Evolutionary conservation across 768 basidiomycete genomes (phyloP).

Genomic region (Kondoa subrosea): DNA sequence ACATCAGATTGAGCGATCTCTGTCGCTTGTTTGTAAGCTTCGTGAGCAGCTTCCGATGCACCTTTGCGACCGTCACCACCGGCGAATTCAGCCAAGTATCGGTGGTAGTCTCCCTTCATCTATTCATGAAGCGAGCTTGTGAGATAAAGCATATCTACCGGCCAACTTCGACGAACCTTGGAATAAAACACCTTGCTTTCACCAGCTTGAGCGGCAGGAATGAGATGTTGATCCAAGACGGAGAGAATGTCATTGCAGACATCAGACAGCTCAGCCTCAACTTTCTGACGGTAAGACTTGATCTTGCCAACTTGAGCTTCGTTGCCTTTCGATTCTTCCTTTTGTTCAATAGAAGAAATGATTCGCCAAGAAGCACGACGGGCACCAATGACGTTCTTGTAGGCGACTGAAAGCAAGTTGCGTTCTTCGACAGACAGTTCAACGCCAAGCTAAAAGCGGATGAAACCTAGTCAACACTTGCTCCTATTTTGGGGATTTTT

Average conservation of each 20-base stretch:
- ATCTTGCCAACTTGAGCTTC: slow-evolving; percentile 92
- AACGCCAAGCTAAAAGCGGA: slow-evolving; percentile 58
- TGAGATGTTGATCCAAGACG: slow-evolving; percentile 81
- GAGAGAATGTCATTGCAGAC: slow-evolving; percentile 68
- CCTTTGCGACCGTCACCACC: slow-evolving; percentile 96
- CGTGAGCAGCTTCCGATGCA: slow-evolving; percentile 89
- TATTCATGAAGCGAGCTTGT: slow-evolving; percentile 6
- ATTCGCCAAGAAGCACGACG: slow-evolving; percentile 97
- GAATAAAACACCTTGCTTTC: slow-evolving; percentile 95
- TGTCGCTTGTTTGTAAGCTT: slow-evolving; percentile 91
- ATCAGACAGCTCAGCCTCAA: slow-evolving; percentile 85
- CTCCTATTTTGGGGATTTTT: not conserved
- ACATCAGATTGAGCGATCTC: slow-evolving; percentile 50
- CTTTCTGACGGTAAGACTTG: slow-evolving; percentile 42
- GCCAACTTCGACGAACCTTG: slow-evolving; percentile 50
- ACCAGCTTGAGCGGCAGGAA: slow-evolving; percentile 85
- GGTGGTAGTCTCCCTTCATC: slow-evolving; percentile 99
- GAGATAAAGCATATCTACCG: not conserved
- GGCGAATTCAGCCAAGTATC: slow-evolving; percentile 95
- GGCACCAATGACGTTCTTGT: slow-evolving; percentile 97
- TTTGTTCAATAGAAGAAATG: slow-evolving; percentile 95
- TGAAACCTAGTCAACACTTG: not conserved
- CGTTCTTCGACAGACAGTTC: slow-evolving; percentile 98
- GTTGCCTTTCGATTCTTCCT: slow-evolving; percentile 90
- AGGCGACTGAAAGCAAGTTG: slow-evolving; percentile 90